Percentiles rank a stretch among this genome's conserved stretches.
Evolutionary conservation across 768 basidiomycete genomes (phyloP).

Genomic region (Tephrocybe sp.): DNA sequence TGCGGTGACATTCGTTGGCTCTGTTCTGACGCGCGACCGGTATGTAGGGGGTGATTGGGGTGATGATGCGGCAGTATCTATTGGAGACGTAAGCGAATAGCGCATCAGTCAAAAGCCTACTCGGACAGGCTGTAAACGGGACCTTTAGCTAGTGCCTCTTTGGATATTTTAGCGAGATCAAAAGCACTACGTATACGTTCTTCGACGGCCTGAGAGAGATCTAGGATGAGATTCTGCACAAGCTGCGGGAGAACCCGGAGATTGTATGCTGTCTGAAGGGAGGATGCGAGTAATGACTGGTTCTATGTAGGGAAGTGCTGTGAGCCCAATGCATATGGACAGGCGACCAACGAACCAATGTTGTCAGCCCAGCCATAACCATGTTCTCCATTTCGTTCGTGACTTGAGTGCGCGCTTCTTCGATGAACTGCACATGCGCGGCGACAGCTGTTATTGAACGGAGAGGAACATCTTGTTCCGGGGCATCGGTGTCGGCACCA

Average conservation of each 20-base stretch:
- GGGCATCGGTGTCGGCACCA: constrained; percentile 12
- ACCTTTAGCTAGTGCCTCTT: constrained; percentile 85
- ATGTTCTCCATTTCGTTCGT: constrained; percentile 89
- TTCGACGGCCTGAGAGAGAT: constrained; percentile 83
- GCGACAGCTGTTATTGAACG: constrained; percentile 74
- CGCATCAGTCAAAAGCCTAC: background rate
- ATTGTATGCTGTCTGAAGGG: constrained; percentile 95
- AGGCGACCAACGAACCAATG: constrained; percentile 55
- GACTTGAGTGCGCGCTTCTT: constrained; percentile 67
- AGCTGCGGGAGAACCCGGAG: constrained; percentile 81
- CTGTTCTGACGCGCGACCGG: constrained; percentile 84
- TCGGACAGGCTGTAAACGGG: background rate
- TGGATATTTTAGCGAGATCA: constrained; percentile 84
- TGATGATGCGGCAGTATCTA: constrained; percentile 22
- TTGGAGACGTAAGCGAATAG: background rate
- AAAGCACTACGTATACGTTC: constrained; percentile 80
- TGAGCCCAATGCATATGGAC: background rate
- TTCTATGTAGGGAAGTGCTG: constrained; percentile 50
- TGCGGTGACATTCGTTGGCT: constrained; percentile 85
- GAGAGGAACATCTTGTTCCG: constrained; percentile 49
- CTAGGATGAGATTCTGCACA: constrained; percentile 73
- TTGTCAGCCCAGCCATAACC: constrained; percentile 77
- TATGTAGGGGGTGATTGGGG: constrained; percentile 55
- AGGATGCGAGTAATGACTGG: constrained; percentile 87
- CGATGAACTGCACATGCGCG: constrained; percentile 68